These are phyloP conservation scores for Closterium sp. DNA, from an alignment of 139 green algal species.

Conservation along the genomic window DNA sequence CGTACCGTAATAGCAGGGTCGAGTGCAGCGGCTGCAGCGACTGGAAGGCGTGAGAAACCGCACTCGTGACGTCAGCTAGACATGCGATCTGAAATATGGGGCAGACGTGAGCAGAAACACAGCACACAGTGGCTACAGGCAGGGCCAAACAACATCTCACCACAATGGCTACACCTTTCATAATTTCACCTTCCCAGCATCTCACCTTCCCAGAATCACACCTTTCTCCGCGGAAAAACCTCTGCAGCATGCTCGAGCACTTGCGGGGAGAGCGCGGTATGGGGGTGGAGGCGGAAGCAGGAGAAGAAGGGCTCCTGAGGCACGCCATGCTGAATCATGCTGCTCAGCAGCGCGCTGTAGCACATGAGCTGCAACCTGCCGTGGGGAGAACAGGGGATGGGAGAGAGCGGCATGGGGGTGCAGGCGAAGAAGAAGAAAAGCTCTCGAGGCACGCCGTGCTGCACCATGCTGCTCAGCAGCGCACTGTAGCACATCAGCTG, in stretches of 20 bases:
- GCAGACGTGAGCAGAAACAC: background rate
- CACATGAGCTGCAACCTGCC: conserved; percentile 32
- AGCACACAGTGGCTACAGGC: background rate
- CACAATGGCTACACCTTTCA: background rate
- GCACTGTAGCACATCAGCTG: conserved; percentile 34
- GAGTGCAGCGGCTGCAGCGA: background rate
- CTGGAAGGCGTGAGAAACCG: background rate
- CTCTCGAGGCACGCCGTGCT: background rate
- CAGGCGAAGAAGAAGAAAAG: background rate
- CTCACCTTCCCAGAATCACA: background rate
- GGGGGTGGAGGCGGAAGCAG: background rate
- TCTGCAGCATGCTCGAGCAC: too few species aligned
- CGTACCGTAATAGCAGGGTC: background rate
- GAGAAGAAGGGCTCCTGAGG: conserved; percentile 1
- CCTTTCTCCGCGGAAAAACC: background rate
- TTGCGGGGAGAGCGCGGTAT: too few species aligned
- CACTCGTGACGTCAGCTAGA: background rate
- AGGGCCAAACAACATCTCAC: background rate
- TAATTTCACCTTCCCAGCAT: background rate
- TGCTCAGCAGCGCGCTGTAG: conserved; percentile 15
- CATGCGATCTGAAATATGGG: background rate
- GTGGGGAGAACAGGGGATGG: background rate
- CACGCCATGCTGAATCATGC: conserved; percentile 9
- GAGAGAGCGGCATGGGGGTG: too few species aligned
- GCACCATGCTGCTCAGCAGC: conserved; percentile 2